Percentiles rank a stretch among this genome's conserved stretches.
phyloP scores from a whole-genome alignment of 202 grass and related monocot genomes.

The Miscanthus sacchariflorus region DNA sequence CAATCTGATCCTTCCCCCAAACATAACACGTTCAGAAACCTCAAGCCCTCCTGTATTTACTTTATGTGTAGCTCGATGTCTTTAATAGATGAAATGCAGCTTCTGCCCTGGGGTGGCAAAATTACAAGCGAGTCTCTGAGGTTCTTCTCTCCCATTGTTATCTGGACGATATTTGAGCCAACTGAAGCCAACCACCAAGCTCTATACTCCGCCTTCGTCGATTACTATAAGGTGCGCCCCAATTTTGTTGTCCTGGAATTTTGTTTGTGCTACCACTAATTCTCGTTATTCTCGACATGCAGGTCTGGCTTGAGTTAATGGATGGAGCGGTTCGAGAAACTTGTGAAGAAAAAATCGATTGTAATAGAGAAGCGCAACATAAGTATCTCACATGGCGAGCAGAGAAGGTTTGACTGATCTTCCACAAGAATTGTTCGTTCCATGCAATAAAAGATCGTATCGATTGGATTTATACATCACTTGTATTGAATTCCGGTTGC shows the following conservation, averaged over 20 bases:
- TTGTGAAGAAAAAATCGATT: constrained; percentile 27
- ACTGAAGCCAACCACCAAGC: constrained; percentile 60
- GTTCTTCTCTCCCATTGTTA: constrained; percentile 95
- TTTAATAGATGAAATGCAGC: constrained; percentile 89
- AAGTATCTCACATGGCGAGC: constrained; percentile 90
- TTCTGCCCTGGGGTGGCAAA: constrained; percentile 97
- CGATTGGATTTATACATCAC: background rate
- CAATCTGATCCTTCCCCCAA: background rate
- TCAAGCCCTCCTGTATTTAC: constrained; percentile 44
- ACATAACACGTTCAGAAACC: background rate
- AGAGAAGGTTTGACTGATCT: constrained; percentile 68
- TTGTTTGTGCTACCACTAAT: background rate
- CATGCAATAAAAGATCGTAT: constrained; percentile 8
- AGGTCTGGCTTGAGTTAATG: constrained; percentile 83
- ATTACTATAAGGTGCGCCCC: constrained; percentile 77
- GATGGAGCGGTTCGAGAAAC: constrained; percentile 64
- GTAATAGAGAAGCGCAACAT: constrained; percentile 75
- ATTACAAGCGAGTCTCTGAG: constrained; percentile 87
- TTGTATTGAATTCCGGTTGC: background rate
- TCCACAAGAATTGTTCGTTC: background rate
- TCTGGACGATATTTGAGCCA: constrained; percentile 79
- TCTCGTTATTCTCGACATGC: background rate
- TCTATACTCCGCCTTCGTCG: constrained; percentile 73
- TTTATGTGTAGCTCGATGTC: constrained; percentile 54
- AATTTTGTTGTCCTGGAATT: background rate